A percentile compares a stretch with the other conserved stretches of the same genome.
Evolutionary conservation across 305 asterid genomes (phyloP).

Genomic region (Fraxinus dipetala): DNA sequence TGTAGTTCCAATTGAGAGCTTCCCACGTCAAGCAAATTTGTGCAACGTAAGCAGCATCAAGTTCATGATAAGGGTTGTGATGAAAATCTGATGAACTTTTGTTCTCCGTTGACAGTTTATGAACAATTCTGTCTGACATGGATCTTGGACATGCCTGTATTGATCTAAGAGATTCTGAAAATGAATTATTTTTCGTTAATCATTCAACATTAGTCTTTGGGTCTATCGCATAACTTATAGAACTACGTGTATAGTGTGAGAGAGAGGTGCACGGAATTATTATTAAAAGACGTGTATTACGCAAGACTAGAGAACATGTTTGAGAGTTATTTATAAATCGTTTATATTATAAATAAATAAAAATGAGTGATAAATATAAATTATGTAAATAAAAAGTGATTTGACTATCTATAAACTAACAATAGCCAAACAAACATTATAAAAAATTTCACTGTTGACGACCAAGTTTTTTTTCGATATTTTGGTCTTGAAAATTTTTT

Average conservation of each 20-base stretch:
- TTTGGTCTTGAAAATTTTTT: not conserved
- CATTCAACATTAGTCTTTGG: not conserved
- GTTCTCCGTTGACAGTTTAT: slow-evolving; percentile 42
- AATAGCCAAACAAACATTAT: not conserved
- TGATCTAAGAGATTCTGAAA: slow-evolving; percentile 73
- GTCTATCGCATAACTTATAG: not conserved
- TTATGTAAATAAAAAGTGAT: not conserved
- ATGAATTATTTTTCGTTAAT: not conserved
- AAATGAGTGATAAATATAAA: too few relatives aligned
- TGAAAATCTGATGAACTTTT: slow-evolving; percentile 38
- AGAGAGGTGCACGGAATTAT: not conserved
- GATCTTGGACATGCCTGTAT: slow-evolving; percentile 83
- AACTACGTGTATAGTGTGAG: not conserved
- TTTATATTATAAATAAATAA: too few relatives aligned
- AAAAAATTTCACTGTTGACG: not conserved
- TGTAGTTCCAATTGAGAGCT: slow-evolving; percentile 85
- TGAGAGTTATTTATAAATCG: not conserved
- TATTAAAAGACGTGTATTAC: not conserved
- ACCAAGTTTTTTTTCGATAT: not conserved
- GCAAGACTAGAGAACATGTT: not conserved
- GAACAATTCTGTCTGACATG: slow-evolving; percentile 68
- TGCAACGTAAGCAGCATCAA: slow-evolving; percentile 84
- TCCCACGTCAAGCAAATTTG: slow-evolving; percentile 92
- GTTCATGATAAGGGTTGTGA: slow-evolving; percentile 63
- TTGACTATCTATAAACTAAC: too few relatives aligned